Conservation (phyloP, 75 land plant genomes). For the Sequoiadendron giganteum region DNA sequence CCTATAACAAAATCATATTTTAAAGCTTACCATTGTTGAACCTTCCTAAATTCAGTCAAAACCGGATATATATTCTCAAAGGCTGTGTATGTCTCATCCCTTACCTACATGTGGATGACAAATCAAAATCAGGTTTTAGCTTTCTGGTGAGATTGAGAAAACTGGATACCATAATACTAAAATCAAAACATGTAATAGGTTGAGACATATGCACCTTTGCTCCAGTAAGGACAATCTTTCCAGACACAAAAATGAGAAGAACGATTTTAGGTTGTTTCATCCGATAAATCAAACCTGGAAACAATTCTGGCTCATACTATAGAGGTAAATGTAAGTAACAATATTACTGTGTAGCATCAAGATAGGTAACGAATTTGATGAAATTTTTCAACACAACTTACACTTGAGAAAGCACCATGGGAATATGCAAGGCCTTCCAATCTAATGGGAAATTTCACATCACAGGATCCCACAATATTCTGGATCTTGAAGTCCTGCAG, state of each 20-base stretch:
- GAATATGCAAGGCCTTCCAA: constrained; percentile 55
- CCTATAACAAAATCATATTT: neutral
- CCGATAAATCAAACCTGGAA: constrained; percentile 51
- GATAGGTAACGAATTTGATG: neutral
- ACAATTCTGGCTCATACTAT: constrained; percentile 59
- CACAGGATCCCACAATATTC: constrained; percentile 59
- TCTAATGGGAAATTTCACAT: constrained; percentile 54
- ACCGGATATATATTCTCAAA: constrained; percentile 64
- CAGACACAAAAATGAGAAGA: constrained; percentile 53
- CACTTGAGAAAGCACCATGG: constrained; percentile 57
- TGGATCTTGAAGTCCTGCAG: constrained; percentile 57
- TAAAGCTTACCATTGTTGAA: constrained; percentile 41
- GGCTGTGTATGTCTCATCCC: constrained; percentile 57
- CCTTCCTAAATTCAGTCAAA: constrained; percentile 52
- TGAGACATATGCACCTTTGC: constrained; percentile 30
- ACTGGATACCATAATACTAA: neutral
- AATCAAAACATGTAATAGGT: neutral
- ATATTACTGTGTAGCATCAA: neutral
- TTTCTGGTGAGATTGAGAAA: neutral
- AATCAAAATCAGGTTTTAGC: neutral
- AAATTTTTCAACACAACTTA: constrained; percentile 15
- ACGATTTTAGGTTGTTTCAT: constrained; percentile 64
- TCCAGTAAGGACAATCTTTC: constrained; percentile 56
- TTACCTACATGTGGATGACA: constrained; percentile 22
- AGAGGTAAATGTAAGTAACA: neutral